phyloP scores from a whole-genome alignment of 1,139 yeast genomes.

The Kurtzmaniella quercitrusa region DNA sequence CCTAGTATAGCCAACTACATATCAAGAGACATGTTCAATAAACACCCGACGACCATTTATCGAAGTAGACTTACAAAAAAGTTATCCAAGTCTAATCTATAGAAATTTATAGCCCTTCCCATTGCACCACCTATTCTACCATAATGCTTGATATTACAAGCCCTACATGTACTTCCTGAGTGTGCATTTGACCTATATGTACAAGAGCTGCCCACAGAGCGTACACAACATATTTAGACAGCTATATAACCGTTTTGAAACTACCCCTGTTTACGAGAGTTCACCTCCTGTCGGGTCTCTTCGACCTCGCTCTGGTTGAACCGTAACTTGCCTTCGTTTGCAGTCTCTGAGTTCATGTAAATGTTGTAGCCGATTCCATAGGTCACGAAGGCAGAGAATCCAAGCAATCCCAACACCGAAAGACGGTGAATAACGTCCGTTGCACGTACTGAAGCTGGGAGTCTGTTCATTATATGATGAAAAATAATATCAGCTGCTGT shows the following conservation, averaged over 20 bases:
- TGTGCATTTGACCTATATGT: not conserved
- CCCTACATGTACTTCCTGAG: not conserved
- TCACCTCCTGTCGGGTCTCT: slow-evolving; percentile 15
- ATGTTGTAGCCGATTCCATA: slow-evolving; percentile 63
- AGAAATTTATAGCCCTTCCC: not conserved
- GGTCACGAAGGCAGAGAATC: slow-evolving; percentile 46
- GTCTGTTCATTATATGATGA: slow-evolving; percentile 17
- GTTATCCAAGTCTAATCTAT: too few relatives aligned
- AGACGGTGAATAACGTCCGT: slow-evolving; percentile 83
- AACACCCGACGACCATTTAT: too few relatives aligned
- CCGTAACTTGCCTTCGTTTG: slow-evolving; percentile 38
- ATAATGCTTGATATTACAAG: not conserved
- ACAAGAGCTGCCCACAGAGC: not conserved
- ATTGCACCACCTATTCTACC: too few relatives aligned
- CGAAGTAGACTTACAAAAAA: too few relatives aligned
- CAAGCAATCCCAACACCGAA: slow-evolving; percentile 73
- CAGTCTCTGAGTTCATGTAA: slow-evolving; percentile 51
- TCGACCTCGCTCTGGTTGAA: slow-evolving; percentile 33
- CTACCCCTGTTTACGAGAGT: not conserved
- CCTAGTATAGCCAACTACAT: too few relatives aligned
- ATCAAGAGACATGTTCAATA: too few relatives aligned
- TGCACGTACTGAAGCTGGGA: slow-evolving; percentile 47
- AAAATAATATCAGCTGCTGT: not conserved
- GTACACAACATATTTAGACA: too few relatives aligned
- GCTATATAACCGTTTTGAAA: not conserved